phyloP scores from a whole-genome alignment of 176 grass and related monocot genomes.

The Leersia perrieri region DNA sequence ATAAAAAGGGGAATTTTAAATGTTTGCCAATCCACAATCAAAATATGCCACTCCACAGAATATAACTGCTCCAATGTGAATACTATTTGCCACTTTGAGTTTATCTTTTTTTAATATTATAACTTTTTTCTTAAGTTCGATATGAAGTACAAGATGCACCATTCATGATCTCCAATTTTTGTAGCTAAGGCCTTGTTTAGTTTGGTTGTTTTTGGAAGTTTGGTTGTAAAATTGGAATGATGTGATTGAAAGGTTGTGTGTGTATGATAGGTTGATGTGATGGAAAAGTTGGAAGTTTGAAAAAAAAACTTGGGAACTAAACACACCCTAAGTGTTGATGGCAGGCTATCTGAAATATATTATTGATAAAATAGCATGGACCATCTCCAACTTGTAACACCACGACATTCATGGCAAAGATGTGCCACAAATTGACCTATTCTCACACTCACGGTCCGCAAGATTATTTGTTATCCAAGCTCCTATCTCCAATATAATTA shows the following conservation, averaged over 20 bases:
- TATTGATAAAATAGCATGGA: neutral
- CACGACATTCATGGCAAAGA: neutral
- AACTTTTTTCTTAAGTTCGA: no score
- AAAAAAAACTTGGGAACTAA: no score
- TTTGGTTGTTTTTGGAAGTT: no score
- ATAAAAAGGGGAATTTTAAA: neutral
- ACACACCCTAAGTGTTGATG: neutral
- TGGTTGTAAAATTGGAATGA: no score
- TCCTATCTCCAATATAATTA: neutral
- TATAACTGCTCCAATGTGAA: neutral
- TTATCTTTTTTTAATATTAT: neutral
- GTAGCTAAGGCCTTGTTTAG: no score
- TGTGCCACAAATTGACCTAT: neutral
- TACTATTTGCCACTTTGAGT: neutral
- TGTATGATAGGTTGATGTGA: no score
- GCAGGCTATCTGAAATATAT: neutral
- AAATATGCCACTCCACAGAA: neutral
- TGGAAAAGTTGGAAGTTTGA: no score
- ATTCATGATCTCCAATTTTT: no score
- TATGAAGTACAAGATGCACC: neutral
- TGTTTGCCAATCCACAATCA: neutral
- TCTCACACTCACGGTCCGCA: neutral
- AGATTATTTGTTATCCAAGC: neutral
- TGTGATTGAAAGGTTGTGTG: no score
- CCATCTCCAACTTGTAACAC: neutral